Percentiles rank a stretch among this genome's conserved stretches.
These are phyloP conservation scores for Fusarium camptoceras DNA, from an alignment of 2,329 filamentous ascomycete species.

Conservation along the genomic window DNA sequence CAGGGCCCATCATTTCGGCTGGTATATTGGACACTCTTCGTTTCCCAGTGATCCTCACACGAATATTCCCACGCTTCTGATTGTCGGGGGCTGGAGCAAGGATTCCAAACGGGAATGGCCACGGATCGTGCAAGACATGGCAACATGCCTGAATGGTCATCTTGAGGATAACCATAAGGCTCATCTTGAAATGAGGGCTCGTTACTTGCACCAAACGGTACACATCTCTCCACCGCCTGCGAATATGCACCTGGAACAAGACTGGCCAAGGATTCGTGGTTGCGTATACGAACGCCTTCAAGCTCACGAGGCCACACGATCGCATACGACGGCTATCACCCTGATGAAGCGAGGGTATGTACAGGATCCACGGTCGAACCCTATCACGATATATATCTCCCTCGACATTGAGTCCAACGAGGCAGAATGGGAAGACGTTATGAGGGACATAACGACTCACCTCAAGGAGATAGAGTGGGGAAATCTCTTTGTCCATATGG, in stretches of 20 bases:
- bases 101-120: neutral
- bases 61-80: neutral
- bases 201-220: neutral
- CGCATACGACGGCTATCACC: neutral
- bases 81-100: neutral
- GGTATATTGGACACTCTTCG: neutral
- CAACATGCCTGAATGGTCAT: neutral
- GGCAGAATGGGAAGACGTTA: neutral
- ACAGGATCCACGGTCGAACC: neutral
- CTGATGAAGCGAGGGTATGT: neutral
- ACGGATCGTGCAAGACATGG: neutral
- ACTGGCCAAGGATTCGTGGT: neutral
- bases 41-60: neutral
- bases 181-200: neutral
- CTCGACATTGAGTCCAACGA: neutral
- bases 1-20: neutral
- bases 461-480: neutral
- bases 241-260: neutral
- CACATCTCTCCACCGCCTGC: neutral
- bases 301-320: neutral
- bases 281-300: neutral
- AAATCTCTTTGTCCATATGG: neutral
- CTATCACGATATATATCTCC: conserved; percentile 2
- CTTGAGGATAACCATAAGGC: neutral
- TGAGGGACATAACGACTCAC: neutral